A percentile compares a stretch with the other conserved stretches of the same genome.
These are phyloP conservation scores for Gossypium davidsonii DNA, from an alignment of 441 rosid species.

Conservation along the genomic window DNA sequence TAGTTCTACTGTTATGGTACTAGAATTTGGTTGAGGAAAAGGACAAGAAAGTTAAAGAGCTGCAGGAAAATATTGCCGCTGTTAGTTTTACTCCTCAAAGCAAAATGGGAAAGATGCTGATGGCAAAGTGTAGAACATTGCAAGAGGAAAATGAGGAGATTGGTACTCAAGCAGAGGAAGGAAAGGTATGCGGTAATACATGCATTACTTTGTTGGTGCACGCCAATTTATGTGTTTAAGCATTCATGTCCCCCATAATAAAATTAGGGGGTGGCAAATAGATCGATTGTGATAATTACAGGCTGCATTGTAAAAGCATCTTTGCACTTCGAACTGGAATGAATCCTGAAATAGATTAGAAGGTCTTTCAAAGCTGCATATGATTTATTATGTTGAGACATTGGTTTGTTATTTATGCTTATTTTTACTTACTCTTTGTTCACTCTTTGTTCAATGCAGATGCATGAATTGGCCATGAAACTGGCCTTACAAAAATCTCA, in stretches of 20 bases:
- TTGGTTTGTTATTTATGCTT: not conserved
- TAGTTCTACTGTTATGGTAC: constrained; percentile 15
- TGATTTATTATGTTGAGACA: not conserved
- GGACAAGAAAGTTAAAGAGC: constrained; percentile 91
- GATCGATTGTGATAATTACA: not conserved
- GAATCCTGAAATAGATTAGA: not conserved
- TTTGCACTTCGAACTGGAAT: not conserved
- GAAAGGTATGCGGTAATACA: constrained; percentile 52
- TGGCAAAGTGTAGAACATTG: constrained; percentile 91
- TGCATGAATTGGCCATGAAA: constrained; percentile 78
- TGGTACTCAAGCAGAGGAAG: constrained; percentile 92
- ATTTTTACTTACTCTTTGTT: not conserved
- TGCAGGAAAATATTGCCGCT: constrained; percentile 85
- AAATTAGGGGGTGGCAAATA: not conserved
- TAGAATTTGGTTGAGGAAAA: constrained; percentile 93
- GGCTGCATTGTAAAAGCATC: not conserved
- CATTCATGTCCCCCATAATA: not conserved
- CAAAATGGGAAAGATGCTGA: constrained; percentile 95
- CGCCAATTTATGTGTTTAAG: not conserved
- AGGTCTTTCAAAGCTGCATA: not conserved
- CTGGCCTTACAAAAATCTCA: constrained; percentile 83
- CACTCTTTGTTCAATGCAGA: constrained; percentile 34
- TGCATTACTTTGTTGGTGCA: constrained; percentile 11
- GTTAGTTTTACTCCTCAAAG: constrained; percentile 84
- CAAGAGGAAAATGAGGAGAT: constrained; percentile 98